Percentiles rank a stretch among this genome's conserved stretches.
phyloP scores from a whole-genome alignment of 1,139 yeast species.

The Saccharomyces hybrid region DNA sequence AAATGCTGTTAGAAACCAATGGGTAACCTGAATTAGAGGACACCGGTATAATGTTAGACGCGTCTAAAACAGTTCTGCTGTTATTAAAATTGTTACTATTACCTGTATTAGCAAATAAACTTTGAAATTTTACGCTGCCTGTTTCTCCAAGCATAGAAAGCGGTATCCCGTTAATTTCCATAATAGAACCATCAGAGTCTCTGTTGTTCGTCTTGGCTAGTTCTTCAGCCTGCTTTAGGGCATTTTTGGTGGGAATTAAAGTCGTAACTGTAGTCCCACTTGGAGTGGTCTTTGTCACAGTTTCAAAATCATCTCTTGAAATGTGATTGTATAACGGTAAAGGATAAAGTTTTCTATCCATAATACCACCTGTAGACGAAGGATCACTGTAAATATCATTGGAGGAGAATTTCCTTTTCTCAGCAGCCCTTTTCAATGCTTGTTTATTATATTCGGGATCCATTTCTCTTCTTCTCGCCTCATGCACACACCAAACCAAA shows the following conservation, averaged over 20 bases:
- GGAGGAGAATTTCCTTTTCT: constrained; percentile 13
- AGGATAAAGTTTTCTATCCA: constrained; percentile 46
- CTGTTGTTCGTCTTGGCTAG: constrained; percentile 30
- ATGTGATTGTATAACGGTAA: constrained; percentile 90
- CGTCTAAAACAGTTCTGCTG: not conserved
- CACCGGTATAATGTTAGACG: not conserved
- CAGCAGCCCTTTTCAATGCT: constrained; percentile 29
- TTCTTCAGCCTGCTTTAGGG: constrained; percentile 38
- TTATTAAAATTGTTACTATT: not conserved
- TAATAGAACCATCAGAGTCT: constrained; percentile 19
- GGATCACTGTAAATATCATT: not conserved
- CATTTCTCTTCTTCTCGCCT: constrained; percentile 72
- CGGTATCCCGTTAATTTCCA: constrained; percentile 67
- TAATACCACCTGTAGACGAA: constrained; percentile 12
- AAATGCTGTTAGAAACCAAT: not conserved
- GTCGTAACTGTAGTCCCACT: constrained; percentile 90
- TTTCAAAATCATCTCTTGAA: constrained; percentile 79
- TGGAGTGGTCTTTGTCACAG: constrained; percentile 80
- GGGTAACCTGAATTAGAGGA: not conserved
- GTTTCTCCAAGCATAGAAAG: constrained; percentile 74
- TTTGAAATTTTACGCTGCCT: constrained; percentile 45
- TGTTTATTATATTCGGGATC: constrained; percentile 38
- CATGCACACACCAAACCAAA: constrained; percentile 91
- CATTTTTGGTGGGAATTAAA: constrained; percentile 77
- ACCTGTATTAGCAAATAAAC: constrained; percentile 3